Percentiles rank a stretch among this genome's conserved stretches.
These are phyloP conservation scores for Dionaea muscipula DNA, from an alignment of 179 eudicot species.

Conservation along the genomic window DNA sequence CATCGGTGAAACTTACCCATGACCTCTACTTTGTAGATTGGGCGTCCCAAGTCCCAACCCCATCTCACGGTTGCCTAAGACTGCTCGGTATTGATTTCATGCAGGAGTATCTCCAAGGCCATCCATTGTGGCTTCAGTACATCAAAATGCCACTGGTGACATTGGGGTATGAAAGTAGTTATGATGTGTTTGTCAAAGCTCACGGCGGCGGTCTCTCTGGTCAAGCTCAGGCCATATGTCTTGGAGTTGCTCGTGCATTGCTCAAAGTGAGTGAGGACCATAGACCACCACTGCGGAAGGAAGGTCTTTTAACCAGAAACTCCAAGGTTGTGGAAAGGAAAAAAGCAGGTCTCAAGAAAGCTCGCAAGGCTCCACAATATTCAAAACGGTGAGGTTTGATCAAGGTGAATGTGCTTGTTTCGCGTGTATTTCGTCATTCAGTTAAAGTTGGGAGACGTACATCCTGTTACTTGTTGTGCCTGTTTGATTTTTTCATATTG, in stretches of 20 bases:
- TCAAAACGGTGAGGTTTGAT: conserved; percentile 71
- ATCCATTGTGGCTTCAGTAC: conserved; percentile 84
- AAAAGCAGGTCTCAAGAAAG: conserved; percentile 85
- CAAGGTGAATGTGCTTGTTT: background rate
- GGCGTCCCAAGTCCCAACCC: too few relatives aligned
- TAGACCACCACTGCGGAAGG: conserved; percentile 48
- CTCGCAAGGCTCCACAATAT: conserved; percentile 87
- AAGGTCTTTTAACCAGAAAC: conserved; percentile 87
- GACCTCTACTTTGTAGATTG: too few relatives aligned
- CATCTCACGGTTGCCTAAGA: too few relatives aligned
- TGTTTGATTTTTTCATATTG: too few relatives aligned
- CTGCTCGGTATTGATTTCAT: too few relatives aligned
- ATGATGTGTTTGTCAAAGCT: conserved; percentile 87
- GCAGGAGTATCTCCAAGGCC: conserved; percentile 95
- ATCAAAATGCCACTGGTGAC: conserved; percentile 56
- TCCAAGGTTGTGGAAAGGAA: conserved; percentile 88
- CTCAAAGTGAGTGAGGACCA: conserved; percentile 72
- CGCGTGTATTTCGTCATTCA: too few relatives aligned
- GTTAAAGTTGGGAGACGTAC: too few relatives aligned
- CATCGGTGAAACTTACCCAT: too few relatives aligned
- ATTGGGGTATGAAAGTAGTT: conserved; percentile 69
- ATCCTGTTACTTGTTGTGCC: too few relatives aligned
- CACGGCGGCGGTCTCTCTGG: conserved; percentile 94
- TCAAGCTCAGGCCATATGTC: conserved; percentile 90
- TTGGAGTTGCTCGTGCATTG: conserved; percentile 85